Evolutionary conservation across 1,284 basidiomycete genomes (phyloP).

Genomic region (Macrocystidia cucumis): DNA sequence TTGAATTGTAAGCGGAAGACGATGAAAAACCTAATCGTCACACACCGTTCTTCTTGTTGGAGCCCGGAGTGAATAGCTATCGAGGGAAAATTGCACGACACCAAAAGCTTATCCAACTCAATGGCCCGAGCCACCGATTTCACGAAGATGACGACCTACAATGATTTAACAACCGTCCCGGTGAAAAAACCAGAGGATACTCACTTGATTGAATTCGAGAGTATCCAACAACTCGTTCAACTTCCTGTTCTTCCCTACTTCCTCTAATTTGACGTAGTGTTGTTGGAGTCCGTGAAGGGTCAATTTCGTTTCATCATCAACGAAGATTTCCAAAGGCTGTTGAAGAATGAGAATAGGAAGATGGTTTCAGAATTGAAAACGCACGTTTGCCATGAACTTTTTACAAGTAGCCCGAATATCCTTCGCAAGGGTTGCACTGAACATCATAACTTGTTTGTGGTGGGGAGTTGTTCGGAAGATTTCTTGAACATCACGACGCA

Average conservation of each 20-base stretch:
- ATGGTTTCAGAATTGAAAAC: slow-evolving; percentile 21
- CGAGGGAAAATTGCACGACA: slow-evolving; percentile 97
- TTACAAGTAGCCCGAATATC: slow-evolving; percentile 98
- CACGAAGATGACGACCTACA: slow-evolving; percentile 96
- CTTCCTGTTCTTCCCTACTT: slow-evolving; percentile 95
- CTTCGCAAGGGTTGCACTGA: slow-evolving; percentile 96
- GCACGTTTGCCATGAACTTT: slow-evolving; percentile 99
- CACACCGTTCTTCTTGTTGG: slow-evolving; percentile 91
- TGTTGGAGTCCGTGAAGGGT: slow-evolving; percentile 98
- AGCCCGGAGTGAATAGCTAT: slow-evolving; percentile 97
- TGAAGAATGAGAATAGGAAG: slow-evolving; percentile 6
- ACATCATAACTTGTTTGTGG: slow-evolving; percentile 99
- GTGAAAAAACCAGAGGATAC: slow-evolving; percentile 8
- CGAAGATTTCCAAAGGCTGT: slow-evolving; percentile 98
- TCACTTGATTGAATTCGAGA: slow-evolving; percentile 96
- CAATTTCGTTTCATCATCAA: slow-evolving; percentile 98
- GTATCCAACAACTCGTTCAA: slow-evolving; percentile 95
- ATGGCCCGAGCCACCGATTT: slow-evolving; percentile 97
- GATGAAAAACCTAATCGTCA: slow-evolving; percentile 12
- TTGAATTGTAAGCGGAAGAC: slow-evolving; percentile 6
- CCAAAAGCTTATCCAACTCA: slow-evolving; percentile 92
- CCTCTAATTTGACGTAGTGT: slow-evolving; percentile 96
- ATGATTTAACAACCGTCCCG: slow-evolving; percentile 2
- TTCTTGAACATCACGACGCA: slow-evolving; percentile 99
- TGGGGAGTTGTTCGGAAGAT: slow-evolving; percentile 99